phyloP scores from a whole-genome alignment of 257 asterid genomes.

The Perilla frutescens region DNA sequence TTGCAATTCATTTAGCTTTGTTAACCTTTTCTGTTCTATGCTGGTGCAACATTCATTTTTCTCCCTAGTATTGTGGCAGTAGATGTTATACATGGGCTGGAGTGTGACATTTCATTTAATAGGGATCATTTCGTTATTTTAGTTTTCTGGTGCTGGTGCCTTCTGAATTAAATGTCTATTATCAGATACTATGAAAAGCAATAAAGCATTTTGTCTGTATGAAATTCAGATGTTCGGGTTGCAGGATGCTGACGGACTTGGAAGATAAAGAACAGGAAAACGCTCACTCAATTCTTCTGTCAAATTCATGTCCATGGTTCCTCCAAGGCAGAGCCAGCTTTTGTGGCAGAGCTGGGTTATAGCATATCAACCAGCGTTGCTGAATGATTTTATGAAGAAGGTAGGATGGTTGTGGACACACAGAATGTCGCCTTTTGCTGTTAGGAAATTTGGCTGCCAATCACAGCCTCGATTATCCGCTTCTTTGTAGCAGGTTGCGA shows the following conservation, averaged over 20 bases:
- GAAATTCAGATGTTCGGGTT: conserved; percentile 16
- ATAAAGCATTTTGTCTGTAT: background rate
- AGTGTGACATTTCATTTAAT: too few species aligned
- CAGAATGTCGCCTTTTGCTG: too few species aligned
- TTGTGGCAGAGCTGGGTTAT: conserved; percentile 20
- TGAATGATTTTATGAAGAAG: too few species aligned
- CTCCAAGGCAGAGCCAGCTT: conserved; percentile 3
- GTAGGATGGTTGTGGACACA: too few species aligned
- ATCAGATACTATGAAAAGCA: background rate
- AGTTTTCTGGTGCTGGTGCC: too few species aligned
- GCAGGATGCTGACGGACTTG: conserved; percentile 23
- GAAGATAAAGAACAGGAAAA: conserved; percentile 26
- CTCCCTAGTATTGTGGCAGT: background rate
- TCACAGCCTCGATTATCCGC: too few species aligned
- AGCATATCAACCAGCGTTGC: too few species aligned
- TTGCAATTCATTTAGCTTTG: too few species aligned
- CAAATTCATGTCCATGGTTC: conserved; percentile 29
- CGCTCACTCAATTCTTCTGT: conserved; percentile 50
- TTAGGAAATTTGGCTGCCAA: too few species aligned
- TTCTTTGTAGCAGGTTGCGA: too few species aligned
- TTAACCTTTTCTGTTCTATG: background rate
- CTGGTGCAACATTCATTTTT: background rate
- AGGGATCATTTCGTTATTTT: too few species aligned
- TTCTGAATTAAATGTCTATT: background rate
- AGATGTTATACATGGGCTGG: background rate